Evolutionary conservation across 176 grass and related monocot species (phyloP), one percentile per base, ranked within the genome.

Genomic region (Raddia guianensis): DNA sequence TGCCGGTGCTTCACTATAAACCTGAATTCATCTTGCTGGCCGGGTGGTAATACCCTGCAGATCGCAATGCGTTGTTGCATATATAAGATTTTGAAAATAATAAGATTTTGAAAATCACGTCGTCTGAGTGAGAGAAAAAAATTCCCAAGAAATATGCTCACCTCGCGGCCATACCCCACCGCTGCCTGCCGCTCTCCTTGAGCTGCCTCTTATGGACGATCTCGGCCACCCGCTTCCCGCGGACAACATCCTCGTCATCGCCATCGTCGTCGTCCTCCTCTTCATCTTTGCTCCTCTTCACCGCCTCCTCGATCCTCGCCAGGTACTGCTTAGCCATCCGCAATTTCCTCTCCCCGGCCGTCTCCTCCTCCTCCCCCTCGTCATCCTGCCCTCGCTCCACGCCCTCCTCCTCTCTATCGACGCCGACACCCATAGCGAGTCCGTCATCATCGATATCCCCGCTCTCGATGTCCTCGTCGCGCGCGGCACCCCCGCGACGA

Each of bases 201-300:
- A 93, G 91, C 48, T 93, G 85, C 58, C 83, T 88, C 67, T 83
- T 93, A 10, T 75, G 82, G 16, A 93, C 76, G 21, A 90, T 72
- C 68, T 76, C 78, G 27, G 91, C 91, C 18, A 93, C 85, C 55
- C 87, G 42, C 34, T 77, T 79, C 49, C 66, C 68, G 14, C 73
- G 68, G 27, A 65, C 87, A 18, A 58, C 61, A 44, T 79, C 88
- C 6, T 83, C 86, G 6, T 82, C 73, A 1, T 84, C 80, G 2
- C 76, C 87, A 4, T 69, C 90, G 0, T 82, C 86, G 1, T 68
- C 72, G 5, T 47, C 79, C 35, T 92, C 90, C 33, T 88, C 83
- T 53, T 72, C 35, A 54, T 93, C 91, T 77, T 90, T 79, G 58
- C 62, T 54, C 56, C 34, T 85, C 81, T 80, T 86, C 15, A 88